Evolutionary conservation across 148 eudicot species (phyloP).

Genomic region (Diospyros kaki): DNA sequence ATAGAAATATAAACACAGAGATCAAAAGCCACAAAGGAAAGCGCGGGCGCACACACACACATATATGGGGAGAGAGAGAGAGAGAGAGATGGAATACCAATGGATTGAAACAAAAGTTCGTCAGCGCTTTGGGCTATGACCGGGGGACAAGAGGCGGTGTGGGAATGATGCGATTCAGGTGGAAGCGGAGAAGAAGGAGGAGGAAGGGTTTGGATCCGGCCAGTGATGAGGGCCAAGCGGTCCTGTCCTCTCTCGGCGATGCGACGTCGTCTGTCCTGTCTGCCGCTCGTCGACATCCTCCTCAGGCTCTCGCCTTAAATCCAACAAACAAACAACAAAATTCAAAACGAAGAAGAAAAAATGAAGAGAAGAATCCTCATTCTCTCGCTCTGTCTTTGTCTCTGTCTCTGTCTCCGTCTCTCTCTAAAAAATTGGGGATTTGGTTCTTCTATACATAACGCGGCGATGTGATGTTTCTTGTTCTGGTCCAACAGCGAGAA

Average conservation of each 20-base stretch:
- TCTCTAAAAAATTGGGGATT: no score
- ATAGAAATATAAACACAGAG: not conserved
- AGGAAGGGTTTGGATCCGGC: conserved; percentile 35
- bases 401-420: no score
- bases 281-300: conserved; percentile 19
- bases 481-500: no score
- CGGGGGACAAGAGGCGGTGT: conserved; percentile 12
- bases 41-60: not conserved
- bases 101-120: conserved; percentile 15
- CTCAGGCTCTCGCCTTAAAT: no score
- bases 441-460: no score
- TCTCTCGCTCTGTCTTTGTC: no score
- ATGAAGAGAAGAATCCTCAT: no score
- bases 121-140: conserved; percentile 5
- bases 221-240: conserved; percentile 64
- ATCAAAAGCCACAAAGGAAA: no score
- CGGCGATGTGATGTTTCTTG: no score
- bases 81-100: conserved; percentile 19
- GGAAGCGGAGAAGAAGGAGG: not conserved
- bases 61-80: not conserved
- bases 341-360: no score
- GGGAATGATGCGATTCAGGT: not conserved
- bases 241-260: conserved; percentile 52
- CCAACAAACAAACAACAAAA: no score
- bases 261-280: conserved; percentile 66